A percentile compares a stretch with the other conserved stretches of the same genome.
Conservation (phyloP, 2,329 filamentous ascomycete genomes). For the Alternaria sp. region DNA sequence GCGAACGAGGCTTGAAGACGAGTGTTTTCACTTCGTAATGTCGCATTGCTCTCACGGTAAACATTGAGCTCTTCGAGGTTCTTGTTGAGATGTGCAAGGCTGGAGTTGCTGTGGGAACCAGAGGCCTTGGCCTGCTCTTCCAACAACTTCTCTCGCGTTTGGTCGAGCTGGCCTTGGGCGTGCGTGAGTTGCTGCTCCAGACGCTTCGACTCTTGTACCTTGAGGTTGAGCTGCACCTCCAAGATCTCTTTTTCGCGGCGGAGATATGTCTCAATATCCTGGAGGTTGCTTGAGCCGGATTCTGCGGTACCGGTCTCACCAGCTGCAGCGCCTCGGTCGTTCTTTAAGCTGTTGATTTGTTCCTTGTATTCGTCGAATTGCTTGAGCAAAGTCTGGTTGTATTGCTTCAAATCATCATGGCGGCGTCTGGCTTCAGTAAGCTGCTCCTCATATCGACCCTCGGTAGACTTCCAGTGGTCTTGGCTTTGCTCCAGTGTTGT, state of each 20-base stretch:
- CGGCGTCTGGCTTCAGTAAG: constrained; percentile 79
- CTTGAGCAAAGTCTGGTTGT: constrained; percentile 89
- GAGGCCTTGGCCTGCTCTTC: constrained; percentile 84
- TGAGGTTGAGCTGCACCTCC: constrained; percentile 93
- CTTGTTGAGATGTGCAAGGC: constrained; percentile 89
- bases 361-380: constrained; percentile 84
- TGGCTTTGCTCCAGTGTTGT: constrained; percentile 81
- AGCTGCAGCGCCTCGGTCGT: constrained; percentile 69
- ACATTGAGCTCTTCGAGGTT: constrained; percentile 96
- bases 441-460: constrained; percentile 83
- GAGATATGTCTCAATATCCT: constrained; percentile 90
- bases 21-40: constrained; percentile 84
- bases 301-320: constrained; percentile 63
- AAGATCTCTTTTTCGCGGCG: constrained; percentile 97
- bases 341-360: constrained; percentile 82
- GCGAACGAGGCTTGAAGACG: constrained; percentile 79
- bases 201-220: constrained; percentile 85
- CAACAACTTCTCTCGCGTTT: constrained; percentile 85
- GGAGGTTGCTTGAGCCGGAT: constrained; percentile 75
- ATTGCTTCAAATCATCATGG: constrained; percentile 83
- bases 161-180: constrained; percentile 85
- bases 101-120: constrained; percentile 75
- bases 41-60: constrained; percentile 93
- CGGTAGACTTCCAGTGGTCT: constrained; percentile 85
- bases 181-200: constrained; percentile 91